Percentiles rank a stretch among this genome's conserved stretches.
phyloP scores from a whole-genome alignment of 140 eudicot genomes.

The Anethum foeniculum region DNA sequence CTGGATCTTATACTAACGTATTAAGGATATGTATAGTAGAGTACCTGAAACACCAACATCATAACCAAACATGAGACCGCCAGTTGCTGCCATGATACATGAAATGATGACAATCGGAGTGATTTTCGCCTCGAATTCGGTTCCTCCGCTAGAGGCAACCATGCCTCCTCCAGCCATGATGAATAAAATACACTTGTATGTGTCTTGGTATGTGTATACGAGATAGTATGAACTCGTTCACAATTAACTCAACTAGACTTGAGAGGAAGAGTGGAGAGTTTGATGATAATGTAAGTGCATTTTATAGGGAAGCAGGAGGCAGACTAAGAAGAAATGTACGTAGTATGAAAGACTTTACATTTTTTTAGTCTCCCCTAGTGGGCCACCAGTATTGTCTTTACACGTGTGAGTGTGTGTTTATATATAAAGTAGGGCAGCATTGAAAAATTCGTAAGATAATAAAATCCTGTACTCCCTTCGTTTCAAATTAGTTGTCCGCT shows the following conservation, averaged over 20 bases:
- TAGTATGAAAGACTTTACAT: not conserved
- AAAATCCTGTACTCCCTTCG: too few relatives aligned
- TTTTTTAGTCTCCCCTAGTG: not conserved
- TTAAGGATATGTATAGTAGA: too few relatives aligned
- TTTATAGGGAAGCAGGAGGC: not conserved
- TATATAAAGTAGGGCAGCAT: too few relatives aligned
- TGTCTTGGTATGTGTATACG: not conserved
- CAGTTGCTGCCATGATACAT: conserved; percentile 98
- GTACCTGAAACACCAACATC: conserved; percentile 92
- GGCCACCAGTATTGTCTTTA: not conserved
- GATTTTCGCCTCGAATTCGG: conserved; percentile 79
- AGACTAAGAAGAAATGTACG: not conserved
- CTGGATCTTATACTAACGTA: too few relatives aligned
- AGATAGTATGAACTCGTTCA: not conserved
- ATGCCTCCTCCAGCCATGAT: conserved; percentile 86
- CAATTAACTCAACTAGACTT: not conserved
- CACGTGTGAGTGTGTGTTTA: not conserved
- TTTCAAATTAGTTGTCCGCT: too few relatives aligned
- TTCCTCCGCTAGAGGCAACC: conserved; percentile 48
- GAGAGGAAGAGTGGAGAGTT: not conserved
- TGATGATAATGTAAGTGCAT: not conserved
- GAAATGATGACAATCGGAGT: conserved; percentile 93
- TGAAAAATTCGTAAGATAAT: too few relatives aligned
- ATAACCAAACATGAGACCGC: conserved; percentile 98
- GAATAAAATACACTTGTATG: not conserved